phyloP scores from a whole-genome alignment of 2,329 filamentous ascomycete species.

The Cladophialophora bantiana region DNA sequence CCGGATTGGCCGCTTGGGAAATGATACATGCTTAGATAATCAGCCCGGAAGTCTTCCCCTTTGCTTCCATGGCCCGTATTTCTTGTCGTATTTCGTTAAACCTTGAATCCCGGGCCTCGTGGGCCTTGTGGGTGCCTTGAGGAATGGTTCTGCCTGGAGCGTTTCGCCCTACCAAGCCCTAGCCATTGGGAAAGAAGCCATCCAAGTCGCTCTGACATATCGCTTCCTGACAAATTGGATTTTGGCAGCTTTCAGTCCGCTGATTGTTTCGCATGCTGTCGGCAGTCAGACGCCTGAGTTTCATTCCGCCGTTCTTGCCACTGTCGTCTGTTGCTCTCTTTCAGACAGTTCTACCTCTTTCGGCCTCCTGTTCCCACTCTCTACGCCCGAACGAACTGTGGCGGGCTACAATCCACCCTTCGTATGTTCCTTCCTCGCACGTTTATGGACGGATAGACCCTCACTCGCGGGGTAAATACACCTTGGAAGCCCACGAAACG shows the following conservation, averaged over 20 bases:
- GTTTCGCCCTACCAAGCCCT: neutral
- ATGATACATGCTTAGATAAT: slow-evolving; percentile 2
- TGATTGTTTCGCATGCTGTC: neutral
- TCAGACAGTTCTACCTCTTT: neutral
- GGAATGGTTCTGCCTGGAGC: neutral
- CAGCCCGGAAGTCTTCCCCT: neutral
- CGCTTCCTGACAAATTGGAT: neutral
- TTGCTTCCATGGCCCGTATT: neutral
- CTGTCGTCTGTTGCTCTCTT: neutral
- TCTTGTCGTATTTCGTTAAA: neutral
- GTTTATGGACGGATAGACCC: neutral
- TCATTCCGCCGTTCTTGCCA: neutral
- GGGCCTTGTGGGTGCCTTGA: neutral
- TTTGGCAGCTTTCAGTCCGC: neutral
- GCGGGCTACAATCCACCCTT: neutral
- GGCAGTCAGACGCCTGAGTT: neutral
- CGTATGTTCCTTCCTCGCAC: neutral
- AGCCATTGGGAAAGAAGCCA: neutral
- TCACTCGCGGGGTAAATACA: neutral
- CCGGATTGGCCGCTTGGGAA: slow-evolving; percentile 1
- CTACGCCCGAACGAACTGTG: neutral
- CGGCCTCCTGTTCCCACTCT: neutral
- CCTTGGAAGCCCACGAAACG: neutral
- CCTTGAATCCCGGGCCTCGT: neutral
- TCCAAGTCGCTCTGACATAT: neutral